These are phyloP conservation scores for Melastoma candidum DNA, from an alignment of 441 rosid genomes.

Conservation along the genomic window DNA sequence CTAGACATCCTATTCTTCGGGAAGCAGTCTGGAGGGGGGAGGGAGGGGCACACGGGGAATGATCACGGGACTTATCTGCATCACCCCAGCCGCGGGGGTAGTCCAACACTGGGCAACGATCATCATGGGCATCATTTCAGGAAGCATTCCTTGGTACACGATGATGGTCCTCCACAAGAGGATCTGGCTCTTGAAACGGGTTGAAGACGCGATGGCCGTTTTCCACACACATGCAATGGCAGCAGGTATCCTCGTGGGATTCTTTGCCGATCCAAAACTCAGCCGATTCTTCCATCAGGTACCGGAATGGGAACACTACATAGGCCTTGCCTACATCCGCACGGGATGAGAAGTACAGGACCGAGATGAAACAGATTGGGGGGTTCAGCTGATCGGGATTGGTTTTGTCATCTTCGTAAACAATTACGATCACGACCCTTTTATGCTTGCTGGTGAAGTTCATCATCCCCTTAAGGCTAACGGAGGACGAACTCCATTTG, in stretches of 20 bases:
- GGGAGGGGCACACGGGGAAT: too few relatives aligned
- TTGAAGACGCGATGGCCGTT: conserved; percentile 16
- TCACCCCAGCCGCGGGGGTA: conserved; percentile 4
- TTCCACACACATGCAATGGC: conserved; percentile 18
- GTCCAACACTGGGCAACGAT: conserved; percentile 20
- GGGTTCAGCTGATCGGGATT: conserved; percentile 23
- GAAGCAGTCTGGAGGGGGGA: too few relatives aligned
- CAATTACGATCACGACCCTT: not conserved
- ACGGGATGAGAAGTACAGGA: not conserved
- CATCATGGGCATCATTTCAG: conserved; percentile 13
- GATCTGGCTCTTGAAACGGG: conserved; percentile 10
- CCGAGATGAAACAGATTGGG: conserved; percentile 15
- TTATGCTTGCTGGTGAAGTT: conserved; percentile 13
- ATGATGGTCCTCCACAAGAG: conserved; percentile 19
- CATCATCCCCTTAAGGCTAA: conserved; percentile 24
- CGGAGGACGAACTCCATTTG: conserved; percentile 17
- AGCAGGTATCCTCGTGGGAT: conserved; percentile 13
- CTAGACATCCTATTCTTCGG: conserved; percentile 3
- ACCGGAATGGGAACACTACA: too few relatives aligned
- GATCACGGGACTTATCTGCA: conserved; percentile 6
- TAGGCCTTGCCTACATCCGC: conserved; percentile 18
- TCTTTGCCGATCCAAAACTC: conserved; percentile 15
- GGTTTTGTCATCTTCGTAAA: conserved; percentile 19
- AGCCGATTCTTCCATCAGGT: not conserved
- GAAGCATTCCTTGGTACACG: conserved; percentile 17